A percentile compares a stretch with the other conserved stretches of the same genome.
These are phyloP conservation scores for Diaporthe longicolla DNA, from an alignment of 2,329 filamentous ascomycete genomes.

Conservation along the genomic window DNA sequence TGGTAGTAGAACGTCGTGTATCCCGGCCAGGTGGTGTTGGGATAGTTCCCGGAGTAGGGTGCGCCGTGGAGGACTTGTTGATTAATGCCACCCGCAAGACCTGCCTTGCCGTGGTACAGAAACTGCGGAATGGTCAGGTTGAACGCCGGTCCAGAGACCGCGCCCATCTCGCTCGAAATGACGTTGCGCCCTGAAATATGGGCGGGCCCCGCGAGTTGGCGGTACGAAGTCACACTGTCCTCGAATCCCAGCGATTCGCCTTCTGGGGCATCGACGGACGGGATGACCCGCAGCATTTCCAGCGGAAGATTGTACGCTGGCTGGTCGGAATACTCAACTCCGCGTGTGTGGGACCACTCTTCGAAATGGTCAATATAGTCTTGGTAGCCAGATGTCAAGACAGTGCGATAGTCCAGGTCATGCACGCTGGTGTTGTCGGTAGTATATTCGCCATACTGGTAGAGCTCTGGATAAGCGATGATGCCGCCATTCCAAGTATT, in stretches of 20 bases:
- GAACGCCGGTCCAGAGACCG: conserved; percentile 47
- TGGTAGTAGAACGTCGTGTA: conserved; percentile 59
- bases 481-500: conserved; percentile 14
- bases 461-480: conserved; percentile 24
- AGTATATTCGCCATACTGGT: conserved; percentile 31
- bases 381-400: conserved; percentile 14
- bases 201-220: conserved; percentile 56
- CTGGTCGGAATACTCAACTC: conserved; percentile 56
- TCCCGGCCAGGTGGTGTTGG: conserved; percentile 64
- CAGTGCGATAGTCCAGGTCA: conserved; percentile 6
- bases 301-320: conserved; percentile 58
- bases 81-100: conserved; percentile 58
- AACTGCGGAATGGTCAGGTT: conserved; percentile 48
- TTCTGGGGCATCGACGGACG: conserved; percentile 56
- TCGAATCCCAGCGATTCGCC: conserved; percentile 56
- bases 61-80: conserved; percentile 61
- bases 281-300: conserved; percentile 57
- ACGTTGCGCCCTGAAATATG: conserved; percentile 55
- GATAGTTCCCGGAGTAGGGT: conserved; percentile 57
- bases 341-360: conserved; percentile 51
- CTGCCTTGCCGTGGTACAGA: conserved; percentile 54
- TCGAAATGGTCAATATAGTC: conserved; percentile 51
- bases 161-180: conserved; percentile 57
- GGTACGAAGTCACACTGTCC: conserved; percentile 56
- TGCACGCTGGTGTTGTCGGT: conserved; percentile 24